Evolutionary conservation across 108 stramenopile species (phyloP), one percentile per base, ranked within the genome.

Genomic region (Cylindrotheca closterium): DNA sequence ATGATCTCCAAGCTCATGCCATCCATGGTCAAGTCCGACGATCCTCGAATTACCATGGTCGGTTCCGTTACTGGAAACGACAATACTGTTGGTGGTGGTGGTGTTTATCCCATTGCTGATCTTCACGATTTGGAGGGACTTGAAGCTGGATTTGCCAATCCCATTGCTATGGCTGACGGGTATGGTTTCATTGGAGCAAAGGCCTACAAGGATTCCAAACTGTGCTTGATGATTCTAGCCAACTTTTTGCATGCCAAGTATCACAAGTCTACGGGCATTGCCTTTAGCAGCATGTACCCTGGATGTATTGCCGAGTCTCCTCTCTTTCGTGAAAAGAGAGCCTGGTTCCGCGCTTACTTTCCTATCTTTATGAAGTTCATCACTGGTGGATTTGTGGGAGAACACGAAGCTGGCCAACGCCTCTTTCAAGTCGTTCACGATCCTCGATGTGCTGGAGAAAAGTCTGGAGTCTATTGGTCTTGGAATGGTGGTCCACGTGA

Each of bases 401-500:
- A 92, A 30, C 84, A 90, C 63, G 94, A 95, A 74, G 94, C 94
- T 18, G 94, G 94, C 28, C 91, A 91, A 70, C 79, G 94, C n/a
- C 64, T 95, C 25, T 92, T 91, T 55, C 94, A 95, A 70, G 83
- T 83, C 23, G 80, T 76, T 3, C 89, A 92, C 68, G 94, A 95
- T 79, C 94, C 94, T 47, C 81, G 91, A 21, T 95, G 94, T 63
- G 57, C 79, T 61, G n/a, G n/a, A n/a, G 15, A 42, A 7, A 95
- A 95, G 64, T 85, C 84, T 8, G 85, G 85, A 25, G 91, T 95
- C 5, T 98, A 98, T 87, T 98, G 97, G 97, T 81, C 85, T 27
- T 98, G 97, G 97, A 98, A 98, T 67, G 97, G 97, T 48, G 94
- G 94, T 51, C 91, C 94, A 15, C 88, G 91, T 63, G 91, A 92